These are phyloP conservation scores for Ceratobasidium sp. DNA, from an alignment of 1,284 basidiomycete species.

Conservation along the genomic window DNA sequence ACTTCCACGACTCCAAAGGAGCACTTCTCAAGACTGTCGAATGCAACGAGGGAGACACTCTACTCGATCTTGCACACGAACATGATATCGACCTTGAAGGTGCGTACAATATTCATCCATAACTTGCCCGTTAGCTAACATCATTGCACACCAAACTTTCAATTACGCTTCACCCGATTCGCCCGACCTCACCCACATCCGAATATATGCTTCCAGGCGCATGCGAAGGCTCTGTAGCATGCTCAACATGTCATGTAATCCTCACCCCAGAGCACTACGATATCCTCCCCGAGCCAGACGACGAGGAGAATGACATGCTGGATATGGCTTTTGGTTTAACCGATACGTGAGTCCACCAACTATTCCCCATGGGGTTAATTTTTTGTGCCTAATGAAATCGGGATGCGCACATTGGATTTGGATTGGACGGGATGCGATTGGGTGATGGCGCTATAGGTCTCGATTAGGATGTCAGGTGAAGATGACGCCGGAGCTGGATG, in stretches of 20 bases:
- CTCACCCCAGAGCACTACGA: constrained; percentile 87
- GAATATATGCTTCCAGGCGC: constrained; percentile 67
- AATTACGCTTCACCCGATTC: too few species aligned
- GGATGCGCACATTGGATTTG: not conserved
- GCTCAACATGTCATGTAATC: constrained; percentile 97
- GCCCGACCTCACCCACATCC: not conserved
- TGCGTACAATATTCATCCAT: constrained; percentile 53
- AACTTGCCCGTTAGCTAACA: too few species aligned
- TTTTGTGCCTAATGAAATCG: not conserved
- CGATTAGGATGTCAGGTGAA: constrained; percentile 81
- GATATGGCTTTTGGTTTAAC: constrained; percentile 98
- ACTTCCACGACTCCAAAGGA: constrained; percentile 91
- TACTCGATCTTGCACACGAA: constrained; percentile 92
- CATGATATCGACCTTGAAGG: constrained; percentile 98
- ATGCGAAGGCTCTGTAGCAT: constrained; percentile 96
- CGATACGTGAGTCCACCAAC: constrained; percentile 78
- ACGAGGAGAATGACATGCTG: constrained; percentile 99
- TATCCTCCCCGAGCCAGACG: constrained; percentile 87
- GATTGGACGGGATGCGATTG: not conserved
- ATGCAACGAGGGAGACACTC: constrained; percentile 93
- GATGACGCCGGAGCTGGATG: constrained; percentile 84
- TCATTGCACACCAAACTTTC: too few species aligned
- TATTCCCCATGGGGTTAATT: not conserved
- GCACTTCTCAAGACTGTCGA: constrained; percentile 86
- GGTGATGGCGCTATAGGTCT: constrained; percentile 56